Evolutionary conservation across 1,284 basidiomycete genomes (phyloP).

Genomic region (Ceratobasidium sp.): DNA sequence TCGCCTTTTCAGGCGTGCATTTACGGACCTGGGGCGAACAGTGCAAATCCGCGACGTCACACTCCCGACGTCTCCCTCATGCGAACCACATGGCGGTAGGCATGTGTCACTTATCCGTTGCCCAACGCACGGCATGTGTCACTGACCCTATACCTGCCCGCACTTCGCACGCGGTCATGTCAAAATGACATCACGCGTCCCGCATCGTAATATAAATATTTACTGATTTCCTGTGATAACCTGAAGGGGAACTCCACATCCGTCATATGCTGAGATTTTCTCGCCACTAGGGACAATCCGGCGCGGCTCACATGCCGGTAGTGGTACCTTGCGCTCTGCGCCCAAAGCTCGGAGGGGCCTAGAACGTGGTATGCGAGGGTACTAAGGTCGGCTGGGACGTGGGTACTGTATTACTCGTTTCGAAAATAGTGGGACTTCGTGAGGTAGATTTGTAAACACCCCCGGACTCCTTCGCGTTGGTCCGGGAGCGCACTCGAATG

Average conservation of each 20-base stretch:
- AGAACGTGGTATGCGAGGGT: background rate
- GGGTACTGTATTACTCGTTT: background rate
- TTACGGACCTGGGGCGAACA: conserved; percentile 33
- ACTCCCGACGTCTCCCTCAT: conserved; percentile 12
- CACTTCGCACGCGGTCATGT: conserved; percentile 15
- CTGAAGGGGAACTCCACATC: conserved; percentile 14
- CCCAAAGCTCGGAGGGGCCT: background rate
- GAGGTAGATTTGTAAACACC: conserved; percentile 1
- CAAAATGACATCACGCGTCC: conserved; percentile 42
- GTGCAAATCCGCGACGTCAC: conserved; percentile 23
- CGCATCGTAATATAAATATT: conserved; percentile 9
- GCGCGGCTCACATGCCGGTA: background rate
- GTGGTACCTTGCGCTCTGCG: background rate
- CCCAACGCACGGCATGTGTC: conserved; percentile 18
- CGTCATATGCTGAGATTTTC: conserved; percentile 7
- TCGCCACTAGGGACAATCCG: background rate
- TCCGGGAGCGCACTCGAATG: background rate
- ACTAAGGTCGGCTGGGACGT: background rate
- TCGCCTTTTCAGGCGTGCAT: conserved; percentile 36
- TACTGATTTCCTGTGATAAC: conserved; percentile 8
- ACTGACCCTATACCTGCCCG: conserved; percentile 8
- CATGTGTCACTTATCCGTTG: conserved; percentile 6
- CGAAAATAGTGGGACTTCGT: background rate
- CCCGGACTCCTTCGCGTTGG: background rate
- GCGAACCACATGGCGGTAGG: conserved; percentile 23